Evolutionary conservation across 306 rosid genomes (phyloP), one percentile per base, ranked within the genome.

Genomic region (Psophocarpus tetragonolobus): DNA sequence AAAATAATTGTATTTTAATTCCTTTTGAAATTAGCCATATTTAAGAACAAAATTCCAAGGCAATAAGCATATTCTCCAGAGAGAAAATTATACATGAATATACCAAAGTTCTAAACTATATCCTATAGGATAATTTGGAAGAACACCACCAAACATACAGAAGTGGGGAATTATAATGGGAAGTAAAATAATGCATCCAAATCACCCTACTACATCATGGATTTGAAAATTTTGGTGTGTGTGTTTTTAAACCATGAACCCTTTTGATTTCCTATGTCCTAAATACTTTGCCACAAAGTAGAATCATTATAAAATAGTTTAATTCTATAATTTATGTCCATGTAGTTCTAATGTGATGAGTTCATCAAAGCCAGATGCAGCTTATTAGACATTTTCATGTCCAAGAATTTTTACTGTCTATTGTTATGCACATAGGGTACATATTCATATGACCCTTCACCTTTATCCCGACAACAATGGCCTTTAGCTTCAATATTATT

Each of bases 401-500:
- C 11, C 42, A 2, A 10, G 1, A 3, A 0, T 21, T 61, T 45
- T 9, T 47, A 33, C 17, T 26, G 30, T 24, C 8, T 21, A 71
- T 23, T 23, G 69, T n/a, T 72, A 11, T 14, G 23, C 8, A 2
- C 35, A 32, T 24, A 42, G 76, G 82, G 74, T 74, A 71, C 23
- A 51, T 2, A 47, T 18, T 71, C 85, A 81, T 66, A 76, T 77
- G 83, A 74, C 75, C 51, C 4, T 51, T 27, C 60, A 39, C 41
- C 45, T 63, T 58, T 18, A 47, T 7, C 69, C 84, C 73, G 58
- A 85, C 78, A 72, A 73, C 32, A 3, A 75, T 74, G 56, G 42
- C 14, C 63, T 58, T 78, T 11, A 38, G 60, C 72, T 79, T 68
- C 29, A 51, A 61, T 3, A 38, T 23, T 24, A 70, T 44, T 71